Evolutionary conservation across 345 rosid genomes (phyloP), one percentile per base, ranked within the genome.

Genomic region (Lenwebbia sp.): DNA sequence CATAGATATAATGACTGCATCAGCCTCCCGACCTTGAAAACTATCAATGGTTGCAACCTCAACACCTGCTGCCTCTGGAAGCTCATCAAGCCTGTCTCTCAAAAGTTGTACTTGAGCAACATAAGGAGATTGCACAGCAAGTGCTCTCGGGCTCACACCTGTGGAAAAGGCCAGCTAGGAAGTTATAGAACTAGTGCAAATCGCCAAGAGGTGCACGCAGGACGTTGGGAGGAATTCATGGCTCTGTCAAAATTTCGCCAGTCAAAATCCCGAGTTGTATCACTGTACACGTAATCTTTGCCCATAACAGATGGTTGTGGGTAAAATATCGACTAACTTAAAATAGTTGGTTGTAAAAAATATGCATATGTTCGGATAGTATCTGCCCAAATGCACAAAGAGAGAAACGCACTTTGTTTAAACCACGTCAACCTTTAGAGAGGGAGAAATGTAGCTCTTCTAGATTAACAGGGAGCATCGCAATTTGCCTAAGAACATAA

Each of bases 1-100:
- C 99, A 97, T 97, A 88, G 98, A 97, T 89, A 97, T 96, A 78
- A 97, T 94, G 47, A 95, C 98, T 70, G 98, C 99, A 92, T 97
- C 99, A 88, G 98, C 98, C 78, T 95, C 99, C 21, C 99, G 94
- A 1, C 99, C 99, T 91, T 97, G 99, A 89, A 96, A 97, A 91
- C 98, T 97, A 87, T 97, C 99, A 25, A 97, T 94, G 58, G 99
- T 97, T 88, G 98, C 95, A 87, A 96, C 98, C 92, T 97, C 98
- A 62, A 97, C 93, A 53, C 98, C 98, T 62, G 85, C 93, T 84
- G 97, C 94, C 88, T 91, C 95, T 60, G 98, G 97, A 86, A 91
- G 88, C 88, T 96, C 98, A 84, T 94, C 95, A 54, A 97, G 95
- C 90, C 96, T 93, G 70, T 97, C 97, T 89, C 97, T 93, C 88